Evolutionary conservation across 2,329 filamentous ascomycete genomes (phyloP).

Genomic region (Chrysosporium keratinophilum): DNA sequence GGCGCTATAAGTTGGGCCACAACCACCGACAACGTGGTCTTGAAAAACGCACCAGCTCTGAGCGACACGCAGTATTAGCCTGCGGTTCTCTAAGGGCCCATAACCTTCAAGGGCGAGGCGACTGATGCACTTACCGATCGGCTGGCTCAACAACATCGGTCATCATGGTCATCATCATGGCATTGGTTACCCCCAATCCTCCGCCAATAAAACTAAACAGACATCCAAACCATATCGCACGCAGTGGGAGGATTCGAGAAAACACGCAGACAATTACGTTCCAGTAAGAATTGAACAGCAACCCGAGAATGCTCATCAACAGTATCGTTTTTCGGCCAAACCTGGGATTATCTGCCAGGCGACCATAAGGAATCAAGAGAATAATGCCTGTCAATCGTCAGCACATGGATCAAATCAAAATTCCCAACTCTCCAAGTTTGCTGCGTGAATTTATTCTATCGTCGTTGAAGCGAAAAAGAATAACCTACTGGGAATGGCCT

Average conservation of each 20-base stretch:
- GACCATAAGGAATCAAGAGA: constrained; percentile 41
- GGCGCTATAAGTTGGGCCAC: constrained; percentile 32
- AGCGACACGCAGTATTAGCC: background rate
- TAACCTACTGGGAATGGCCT: constrained; percentile 32
- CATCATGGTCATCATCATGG: constrained; percentile 43
- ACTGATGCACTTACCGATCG: constrained; percentile 26
- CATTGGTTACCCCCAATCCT: constrained; percentile 38
- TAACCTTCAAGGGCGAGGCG: background rate
- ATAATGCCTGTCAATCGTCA: constrained; percentile 29
- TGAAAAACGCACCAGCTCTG: constrained; percentile 35
- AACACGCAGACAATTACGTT: constrained; percentile 30
- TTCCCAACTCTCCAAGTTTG: background rate
- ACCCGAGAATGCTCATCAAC: constrained; percentile 34
- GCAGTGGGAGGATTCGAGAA: constrained; percentile 35
- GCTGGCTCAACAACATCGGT: constrained; percentile 41
- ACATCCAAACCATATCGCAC: constrained; percentile 41
- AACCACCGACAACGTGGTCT: constrained; percentile 32
- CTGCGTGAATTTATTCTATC: background rate
- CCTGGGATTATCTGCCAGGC: constrained; percentile 36
- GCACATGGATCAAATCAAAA: background rate
- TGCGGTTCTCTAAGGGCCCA: background rate
- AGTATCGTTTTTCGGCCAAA: constrained; percentile 40
- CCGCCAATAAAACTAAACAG: constrained; percentile 39
- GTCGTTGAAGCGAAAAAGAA: background rate
- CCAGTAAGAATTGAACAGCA: constrained; percentile 29